Conservation (phyloP, 2,329 filamentous ascomycete species). For the Aspergillus awamori region DNA sequence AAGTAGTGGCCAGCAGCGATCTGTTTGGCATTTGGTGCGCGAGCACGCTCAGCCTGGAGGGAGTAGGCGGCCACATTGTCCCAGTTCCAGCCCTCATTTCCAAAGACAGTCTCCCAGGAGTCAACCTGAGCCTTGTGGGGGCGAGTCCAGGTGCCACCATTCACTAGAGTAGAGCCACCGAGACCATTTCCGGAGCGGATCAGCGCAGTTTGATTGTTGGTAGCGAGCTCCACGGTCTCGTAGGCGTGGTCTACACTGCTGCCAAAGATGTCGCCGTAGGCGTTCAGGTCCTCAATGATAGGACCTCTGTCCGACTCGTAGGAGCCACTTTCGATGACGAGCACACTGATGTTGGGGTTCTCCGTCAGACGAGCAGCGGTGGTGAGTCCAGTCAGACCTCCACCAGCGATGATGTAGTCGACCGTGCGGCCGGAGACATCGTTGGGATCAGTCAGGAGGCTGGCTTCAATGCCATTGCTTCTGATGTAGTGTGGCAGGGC, state of each 20-base stretch:
- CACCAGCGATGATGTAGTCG: constrained; percentile 38
- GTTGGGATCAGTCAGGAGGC: constrained; percentile 17
- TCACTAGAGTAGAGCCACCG: constrained; percentile 34
- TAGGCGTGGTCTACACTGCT: constrained; percentile 28
- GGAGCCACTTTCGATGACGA: constrained; percentile 35
- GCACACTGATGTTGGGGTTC: constrained; percentile 28
- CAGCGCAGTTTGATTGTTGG: constrained; percentile 25
- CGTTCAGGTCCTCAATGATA: constrained; percentile 30
- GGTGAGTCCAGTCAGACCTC: constrained; percentile 34
- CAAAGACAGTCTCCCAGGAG: constrained; percentile 41
- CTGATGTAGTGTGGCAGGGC: not conserved
- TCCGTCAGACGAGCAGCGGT: constrained; percentile 31
- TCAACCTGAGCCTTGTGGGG: constrained; percentile 31
- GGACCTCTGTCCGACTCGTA: constrained; percentile 31
- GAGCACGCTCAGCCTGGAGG: constrained; percentile 38
- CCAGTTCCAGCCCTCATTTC: constrained; percentile 52
- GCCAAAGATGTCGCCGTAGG: constrained; percentile 32
- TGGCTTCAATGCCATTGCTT: not conserved
- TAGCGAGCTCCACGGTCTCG: constrained; percentile 16
- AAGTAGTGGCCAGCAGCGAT: constrained; percentile 27
- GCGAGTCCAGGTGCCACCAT: constrained; percentile 35
- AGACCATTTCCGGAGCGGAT: constrained; percentile 31
- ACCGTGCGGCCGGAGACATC: constrained; percentile 21
- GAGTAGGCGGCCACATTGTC: constrained; percentile 52
- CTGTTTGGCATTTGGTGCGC: constrained; percentile 23